These are phyloP conservation scores for Clarireedia sp. DNA, from an alignment of 2,329 filamentous ascomycete genomes.

Conservation along the genomic window DNA sequence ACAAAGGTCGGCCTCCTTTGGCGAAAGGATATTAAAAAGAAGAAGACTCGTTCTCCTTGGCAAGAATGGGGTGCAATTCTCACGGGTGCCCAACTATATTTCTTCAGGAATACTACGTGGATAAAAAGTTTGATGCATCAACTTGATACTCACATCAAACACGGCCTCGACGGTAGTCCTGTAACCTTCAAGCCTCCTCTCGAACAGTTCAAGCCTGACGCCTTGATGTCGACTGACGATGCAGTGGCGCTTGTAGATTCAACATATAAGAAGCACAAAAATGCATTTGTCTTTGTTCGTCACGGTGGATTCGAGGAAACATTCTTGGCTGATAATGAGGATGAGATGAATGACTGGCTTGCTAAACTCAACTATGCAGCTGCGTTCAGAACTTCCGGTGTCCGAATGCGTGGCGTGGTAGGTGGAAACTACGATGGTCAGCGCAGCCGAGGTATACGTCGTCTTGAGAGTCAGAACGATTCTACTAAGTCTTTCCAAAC, in stretches of 20 bases:
- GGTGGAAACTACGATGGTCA: conserved; percentile 82
- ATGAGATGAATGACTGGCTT: conserved; percentile 94
- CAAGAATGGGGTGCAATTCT: conserved; percentile 97
- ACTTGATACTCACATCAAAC: conserved; percentile 72
- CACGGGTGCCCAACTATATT: conserved; percentile 93
- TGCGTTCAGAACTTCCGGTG: conserved; percentile 84
- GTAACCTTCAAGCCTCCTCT: conserved; percentile 87
- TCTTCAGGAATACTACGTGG: conserved; percentile 91
- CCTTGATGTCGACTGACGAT: conserved; percentile 85
- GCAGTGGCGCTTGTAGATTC: conserved; percentile 82
- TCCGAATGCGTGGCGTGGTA: conserved; percentile 80
- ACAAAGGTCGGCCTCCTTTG: conserved; percentile 92
- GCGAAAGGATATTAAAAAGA: conserved; percentile 90
- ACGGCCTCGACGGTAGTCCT: conserved; percentile 65
- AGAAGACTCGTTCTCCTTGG: conserved; percentile 91
- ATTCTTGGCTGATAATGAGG: conserved; percentile 80
- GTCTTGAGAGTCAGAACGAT: conserved; percentile 48
- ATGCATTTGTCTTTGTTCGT: conserved; percentile 85
- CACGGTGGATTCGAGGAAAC: conserved; percentile 84
- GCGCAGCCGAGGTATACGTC: conserved; percentile 60
- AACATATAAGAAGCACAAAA: conserved; percentile 89
- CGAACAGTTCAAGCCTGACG: conserved; percentile 88
- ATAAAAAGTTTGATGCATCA: conserved; percentile 86
- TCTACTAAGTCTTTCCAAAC: conserved; percentile 56
- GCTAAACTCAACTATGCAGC: conserved; percentile 94